Base-by-base conservation (phyloP, 192 early-diverging fungal genomes). In the Backusella luteola region DNA sequence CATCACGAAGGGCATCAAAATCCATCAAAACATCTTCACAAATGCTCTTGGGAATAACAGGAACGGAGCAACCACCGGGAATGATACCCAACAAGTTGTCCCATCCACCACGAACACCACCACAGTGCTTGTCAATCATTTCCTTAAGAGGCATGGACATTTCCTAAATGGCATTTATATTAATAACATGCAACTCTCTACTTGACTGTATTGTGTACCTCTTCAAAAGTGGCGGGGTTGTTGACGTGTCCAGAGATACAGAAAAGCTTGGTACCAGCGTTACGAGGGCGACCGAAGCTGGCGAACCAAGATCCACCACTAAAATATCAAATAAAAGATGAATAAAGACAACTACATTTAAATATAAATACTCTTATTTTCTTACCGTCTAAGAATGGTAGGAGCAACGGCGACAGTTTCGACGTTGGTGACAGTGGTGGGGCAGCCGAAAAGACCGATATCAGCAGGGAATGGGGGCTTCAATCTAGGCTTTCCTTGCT, bases 401-500 rank as follows among this genome's bases (percentile, higher is more conserved):
- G 97, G 97, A 21, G 97, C 96, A 17, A 96, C 97, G 23, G 97
- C 95, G 19, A 99, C 94, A 68, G 97, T 99, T 84, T 99, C 97
- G 38, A 99, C 97, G 80, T 99, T 99, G 38, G 96, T 92, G 19
- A 99, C 97, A 19, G 97, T 99, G 17, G 97, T 98, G 34, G 97
- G 97, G 87, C 97, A 99, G 38, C 97, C 97, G 76, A 99, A 99
- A 49, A 99, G 89, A 75, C 97, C 97, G 15, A 96, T 94, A 81
- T 99, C 96, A 75, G 97, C 97, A 36, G 97, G 97, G 91, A 99
- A 99, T 72, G 97, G 97, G 44, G 97, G 97, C 93, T 99, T 99
- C 79, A 99, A 80, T 76, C 97, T 90, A n/a, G 97, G 97, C 89
- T 99, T 99, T 21, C 97, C 97, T 78, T 95, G 94, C 87, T 98